phyloP scores from a whole-genome alignment of 177 flowering plant genomes.

The Vitis hybrid region DNA sequence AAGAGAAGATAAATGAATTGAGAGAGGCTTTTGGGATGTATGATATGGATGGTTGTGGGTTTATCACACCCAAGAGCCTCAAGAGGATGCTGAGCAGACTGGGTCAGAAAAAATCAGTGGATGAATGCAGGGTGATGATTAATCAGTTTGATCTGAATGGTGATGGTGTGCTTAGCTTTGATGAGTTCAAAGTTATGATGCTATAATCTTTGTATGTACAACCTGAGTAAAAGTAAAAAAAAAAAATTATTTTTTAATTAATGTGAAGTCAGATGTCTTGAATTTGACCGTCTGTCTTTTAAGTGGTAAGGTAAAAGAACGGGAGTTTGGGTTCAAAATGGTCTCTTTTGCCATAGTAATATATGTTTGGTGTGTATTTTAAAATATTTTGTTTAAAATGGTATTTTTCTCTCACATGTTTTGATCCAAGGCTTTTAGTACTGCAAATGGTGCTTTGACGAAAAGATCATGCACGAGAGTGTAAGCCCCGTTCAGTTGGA shows the following conservation, averaged over 20 bases:
- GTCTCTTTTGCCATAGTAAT: background rate
- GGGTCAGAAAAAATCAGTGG: conserved; percentile 25
- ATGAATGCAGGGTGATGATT: conserved; percentile 31
- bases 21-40: conserved; percentile 40
- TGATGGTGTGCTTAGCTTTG: conserved; percentile 32
- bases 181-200: conserved; percentile 31
- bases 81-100: conserved; percentile 31
- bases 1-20: conserved; percentile 28
- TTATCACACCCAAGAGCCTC: conserved; percentile 19
- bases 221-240: background rate
- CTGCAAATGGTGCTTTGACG: no score
- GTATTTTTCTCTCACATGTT: no score
- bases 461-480: no score
- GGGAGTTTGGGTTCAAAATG: no score
- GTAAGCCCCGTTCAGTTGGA: no score
- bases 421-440: no score
- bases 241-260: no score
- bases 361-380: no score
- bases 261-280: no score
- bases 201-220: background rate
- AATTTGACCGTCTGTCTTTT: background rate
- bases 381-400: background rate
- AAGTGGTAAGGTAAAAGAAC: no score
- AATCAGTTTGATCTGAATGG: conserved; percentile 27
- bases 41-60: conserved; percentile 21